Base-by-base conservation (phyloP, 2,329 filamentous ascomycete genomes). In the Verticillium isaacii region DNA sequence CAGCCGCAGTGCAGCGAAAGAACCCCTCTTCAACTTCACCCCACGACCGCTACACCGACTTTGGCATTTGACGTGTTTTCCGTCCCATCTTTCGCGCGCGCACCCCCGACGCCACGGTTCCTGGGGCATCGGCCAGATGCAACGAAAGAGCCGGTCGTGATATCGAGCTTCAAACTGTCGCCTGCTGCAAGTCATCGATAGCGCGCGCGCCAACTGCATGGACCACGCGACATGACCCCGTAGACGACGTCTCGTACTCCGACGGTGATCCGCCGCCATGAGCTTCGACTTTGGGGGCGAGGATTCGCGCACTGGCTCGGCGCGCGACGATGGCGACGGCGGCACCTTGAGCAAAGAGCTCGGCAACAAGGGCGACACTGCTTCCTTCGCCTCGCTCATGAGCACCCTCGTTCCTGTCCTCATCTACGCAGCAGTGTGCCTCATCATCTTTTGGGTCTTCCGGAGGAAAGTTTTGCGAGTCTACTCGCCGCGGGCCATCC, bases 361-460 rank as follows among this genome's bases (percentile, higher is more conserved):
- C 17, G 63, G 70, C 17, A 67, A 66, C 32, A 69, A 70, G 32
- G 73, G 71, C n/a, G 73, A 78, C 67, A 80, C 77, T 9, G 72
- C 74, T 4, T 81, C 78, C 2, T 69, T 78, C 37, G 67, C 70
- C 32, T 70, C 77, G 1, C 71, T 82, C 15, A 72, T 85, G 56
- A 75, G 76, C 69, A 87, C 85, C 36, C 77, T 87, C 19, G 66
- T 84, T 8, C 85, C 85, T 11, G 77, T 86, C 5, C 67, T 83
- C 55, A 64, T 81, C 54, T 78, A 81, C 62, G 77, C 82, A 5
- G 73, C 66, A 32, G 67, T 83, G 37, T 85, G 82, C 66, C 61
- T 86, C n/a, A 32, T 74, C 64, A 72, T 85, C 61, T 87, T 87
- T 69, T 66, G 85, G 58, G 56, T 79, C 17, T 68, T 83, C 45